Evolutionary conservation across 2,329 filamentous ascomycete species (phyloP), one percentile per base, ranked within the genome.

Genomic region (Penicillium sp.): DNA sequence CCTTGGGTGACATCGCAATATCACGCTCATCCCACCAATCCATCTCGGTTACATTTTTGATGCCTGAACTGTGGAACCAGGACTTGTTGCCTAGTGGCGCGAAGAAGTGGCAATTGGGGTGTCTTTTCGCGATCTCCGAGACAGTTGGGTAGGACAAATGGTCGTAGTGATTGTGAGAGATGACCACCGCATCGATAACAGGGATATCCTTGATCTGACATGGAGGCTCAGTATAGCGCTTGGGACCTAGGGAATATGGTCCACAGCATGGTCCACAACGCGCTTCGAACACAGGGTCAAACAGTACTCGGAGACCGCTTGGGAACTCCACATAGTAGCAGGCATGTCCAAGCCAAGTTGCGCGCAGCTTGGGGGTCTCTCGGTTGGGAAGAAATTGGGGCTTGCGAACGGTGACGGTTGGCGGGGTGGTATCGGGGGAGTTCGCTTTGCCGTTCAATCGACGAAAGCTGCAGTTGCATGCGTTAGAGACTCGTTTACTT

Each of bases 291-390:
- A 97, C 93, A 1, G 93, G 93, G 70, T 97, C 93, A 73, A 96
- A 97, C 4, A 97, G 84, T 4, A 96, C 91, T 54, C 93, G 87
- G 53, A 97, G 80, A 0, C 93, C 93, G 15, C 84, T 83, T 1
- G 92, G 91, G 68, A 93, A 97, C 74, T 97, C 93, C 66, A 96
- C 86, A 69, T 91, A 93, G 78, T 92, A 96, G 78, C 92, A 96
- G 4, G 93, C 93, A 74, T 97, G 93, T 36, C 93, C 93, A 2
- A 97, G 86, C 93, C 93, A 97, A 41, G 93, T 97, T 35, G 93
- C 90, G 53, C 92, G 86, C 25, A 97, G 82, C 41, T 83, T 81
- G 19, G 76, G 63, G 2, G 82, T 84, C 5, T 81, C 75, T 54
- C 90, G 84, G 15, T 78, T 78, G 1, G 84, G 75, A 10, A 90